A percentile compares a stretch with the other conserved stretches of the same genome.
phyloP scores from a whole-genome alignment of 139 green algal genomes.

The Haematococcus lacustris region DNA sequence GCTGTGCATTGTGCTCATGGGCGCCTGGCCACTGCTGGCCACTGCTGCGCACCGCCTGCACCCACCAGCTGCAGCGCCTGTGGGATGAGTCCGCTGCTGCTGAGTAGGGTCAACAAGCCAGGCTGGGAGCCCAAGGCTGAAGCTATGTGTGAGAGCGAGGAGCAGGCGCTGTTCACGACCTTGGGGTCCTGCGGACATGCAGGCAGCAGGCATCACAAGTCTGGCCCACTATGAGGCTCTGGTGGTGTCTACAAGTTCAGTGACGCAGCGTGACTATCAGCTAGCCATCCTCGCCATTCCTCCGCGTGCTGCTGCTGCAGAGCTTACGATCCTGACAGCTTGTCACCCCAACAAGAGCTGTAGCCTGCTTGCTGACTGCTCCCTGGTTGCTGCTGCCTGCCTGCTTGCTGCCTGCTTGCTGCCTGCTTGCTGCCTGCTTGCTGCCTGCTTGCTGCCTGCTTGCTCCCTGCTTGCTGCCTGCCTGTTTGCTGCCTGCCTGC shows the following conservation, averaged over 20 bases:
- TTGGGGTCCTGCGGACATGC: constrained; percentile 51
- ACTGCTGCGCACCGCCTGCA: neutral
- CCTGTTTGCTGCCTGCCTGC: neutral
- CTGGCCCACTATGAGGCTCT: neutral
- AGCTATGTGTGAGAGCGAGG: constrained; percentile 74
- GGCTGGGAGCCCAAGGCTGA: constrained; percentile 45
- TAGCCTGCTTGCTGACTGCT: neutral
- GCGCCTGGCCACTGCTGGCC: neutral
- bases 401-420: neutral
- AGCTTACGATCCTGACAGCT: neutral
- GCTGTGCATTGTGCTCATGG: neutral
- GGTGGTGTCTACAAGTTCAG: neutral
- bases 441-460: neutral
- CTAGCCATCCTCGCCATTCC: no score
- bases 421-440: neutral
- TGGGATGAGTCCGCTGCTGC: constrained; percentile 56
- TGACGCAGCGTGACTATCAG: neutral
- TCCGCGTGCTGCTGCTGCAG: neutral
- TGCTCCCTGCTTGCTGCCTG: neutral
- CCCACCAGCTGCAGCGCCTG: constrained; percentile 70
- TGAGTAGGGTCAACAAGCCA: constrained; percentile 64
- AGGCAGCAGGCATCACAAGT: neutral
- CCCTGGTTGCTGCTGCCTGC: neutral
- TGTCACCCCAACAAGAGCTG: neutral
- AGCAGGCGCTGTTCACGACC: constrained; percentile 84